These are phyloP conservation scores for Hemisphaericaspora nanyangensis DNA, from an alignment of 805 yeast species.

Conservation along the genomic window DNA sequence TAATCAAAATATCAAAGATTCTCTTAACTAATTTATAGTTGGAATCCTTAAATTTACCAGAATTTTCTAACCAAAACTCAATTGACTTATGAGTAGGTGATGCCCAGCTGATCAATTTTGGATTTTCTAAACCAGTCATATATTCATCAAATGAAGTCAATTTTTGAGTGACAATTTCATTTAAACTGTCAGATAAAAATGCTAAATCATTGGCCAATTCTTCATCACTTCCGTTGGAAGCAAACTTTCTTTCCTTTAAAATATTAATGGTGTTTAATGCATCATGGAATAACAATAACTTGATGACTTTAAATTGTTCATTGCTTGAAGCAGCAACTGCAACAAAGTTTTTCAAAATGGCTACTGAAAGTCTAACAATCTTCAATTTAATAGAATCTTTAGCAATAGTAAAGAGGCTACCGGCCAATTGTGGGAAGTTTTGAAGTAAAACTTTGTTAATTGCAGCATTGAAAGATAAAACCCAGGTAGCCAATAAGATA, in stretches of 20 bases:
- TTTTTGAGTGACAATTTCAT: constrained; percentile 62
- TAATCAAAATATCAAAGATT: constrained; percentile 50
- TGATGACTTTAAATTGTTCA: constrained; percentile 48
- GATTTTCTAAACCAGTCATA: constrained; percentile 75
- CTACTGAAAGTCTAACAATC: constrained; percentile 78
- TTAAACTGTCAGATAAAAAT: constrained; percentile 54
- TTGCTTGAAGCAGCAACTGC: constrained; percentile 23
- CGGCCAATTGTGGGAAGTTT: constrained; percentile 53
- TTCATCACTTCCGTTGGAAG: constrained; percentile 63
- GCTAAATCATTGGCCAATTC: constrained; percentile 76
- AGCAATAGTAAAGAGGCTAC: constrained; percentile 51
- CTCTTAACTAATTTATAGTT: constrained; percentile 69
- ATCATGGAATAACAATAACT: constrained; percentile 69
- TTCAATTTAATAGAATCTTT: constrained; percentile 89
- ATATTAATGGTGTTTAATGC: constrained; percentile 66
- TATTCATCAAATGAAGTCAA: constrained; percentile 94
- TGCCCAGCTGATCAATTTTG: constrained; percentile 65
- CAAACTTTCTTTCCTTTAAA: constrained; percentile 84
- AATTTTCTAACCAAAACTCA: constrained; percentile 88
- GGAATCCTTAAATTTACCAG: constrained; percentile 68
- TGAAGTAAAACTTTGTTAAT: constrained; percentile 46
- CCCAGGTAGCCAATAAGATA: constrained; percentile 76
- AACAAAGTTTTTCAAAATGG: constrained; percentile 64
- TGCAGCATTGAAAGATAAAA: constrained; percentile 66
- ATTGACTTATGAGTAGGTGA: constrained; percentile 89